Percentiles rank a stretch among this genome's conserved stretches.
Conservation (phyloP, 139 green algal species). For the Edaphochlamys debaryana region DNA sequence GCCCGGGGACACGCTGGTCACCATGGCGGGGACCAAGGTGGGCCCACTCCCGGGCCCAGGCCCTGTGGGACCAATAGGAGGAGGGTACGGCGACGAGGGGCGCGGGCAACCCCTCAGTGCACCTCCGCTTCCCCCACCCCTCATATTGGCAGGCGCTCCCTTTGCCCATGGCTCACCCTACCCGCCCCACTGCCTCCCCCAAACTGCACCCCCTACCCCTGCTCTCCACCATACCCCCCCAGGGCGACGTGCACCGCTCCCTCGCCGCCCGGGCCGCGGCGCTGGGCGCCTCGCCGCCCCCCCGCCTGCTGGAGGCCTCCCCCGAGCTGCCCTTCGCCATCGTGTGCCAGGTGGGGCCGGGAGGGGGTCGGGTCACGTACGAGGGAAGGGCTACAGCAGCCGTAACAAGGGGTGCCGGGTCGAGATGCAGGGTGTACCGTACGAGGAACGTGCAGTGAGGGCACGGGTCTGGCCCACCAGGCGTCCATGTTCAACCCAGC, state of each 20-base stretch:
- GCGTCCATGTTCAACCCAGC: too few relatives aligned
- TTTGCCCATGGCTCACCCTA: too few relatives aligned
- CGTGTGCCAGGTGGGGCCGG: not conserved
- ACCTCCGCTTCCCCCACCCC: not conserved
- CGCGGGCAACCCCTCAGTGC: not conserved
- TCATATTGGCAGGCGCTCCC: too few relatives aligned
- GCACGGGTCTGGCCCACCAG: too few relatives aligned
- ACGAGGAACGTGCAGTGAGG: too few relatives aligned
- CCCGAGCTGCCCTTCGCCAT: slow-evolving; percentile 15
- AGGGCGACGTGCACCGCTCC: not conserved
- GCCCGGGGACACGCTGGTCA: slow-evolving; percentile 1
- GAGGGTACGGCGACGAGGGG: not conserved
- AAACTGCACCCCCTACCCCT: not conserved
- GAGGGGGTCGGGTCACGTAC: not conserved
- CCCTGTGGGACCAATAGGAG: not conserved
- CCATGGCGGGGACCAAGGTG: slow-evolving; percentile 7
- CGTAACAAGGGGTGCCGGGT: not conserved
- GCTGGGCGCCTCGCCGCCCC: not conserved
- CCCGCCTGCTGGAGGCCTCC: not conserved
- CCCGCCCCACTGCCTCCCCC: too few relatives aligned
- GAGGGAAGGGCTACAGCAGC: not conserved
- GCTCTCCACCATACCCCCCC: not conserved
- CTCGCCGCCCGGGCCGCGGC: not conserved
- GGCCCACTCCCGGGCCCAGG: not conserved
- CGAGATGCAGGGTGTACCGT: too few relatives aligned